Evolutionary conservation across 2,329 filamentous ascomycete species (phyloP).

Genomic region (Colletotrichum nymphaeae): DNA sequence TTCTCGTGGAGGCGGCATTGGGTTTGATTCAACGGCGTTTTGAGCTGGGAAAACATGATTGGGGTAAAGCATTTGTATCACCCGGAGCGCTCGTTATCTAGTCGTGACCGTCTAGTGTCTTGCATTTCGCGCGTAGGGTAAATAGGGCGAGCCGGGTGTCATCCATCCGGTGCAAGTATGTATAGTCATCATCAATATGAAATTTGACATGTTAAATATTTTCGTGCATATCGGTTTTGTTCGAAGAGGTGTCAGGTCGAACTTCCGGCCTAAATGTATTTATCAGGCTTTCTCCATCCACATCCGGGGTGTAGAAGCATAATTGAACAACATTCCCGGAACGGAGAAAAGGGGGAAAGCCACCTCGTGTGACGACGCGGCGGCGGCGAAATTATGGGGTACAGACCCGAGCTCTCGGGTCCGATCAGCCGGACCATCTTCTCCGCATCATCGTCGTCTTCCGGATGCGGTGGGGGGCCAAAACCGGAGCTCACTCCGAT

Average conservation of each 20-base stretch:
- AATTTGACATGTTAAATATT: background rate
- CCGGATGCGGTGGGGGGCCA: background rate
- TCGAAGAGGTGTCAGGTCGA: too few relatives aligned
- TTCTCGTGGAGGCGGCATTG: constrained; percentile 18
- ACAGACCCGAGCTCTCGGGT: background rate
- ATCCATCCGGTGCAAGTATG: constrained; percentile 13
- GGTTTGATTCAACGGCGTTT: constrained; percentile 31
- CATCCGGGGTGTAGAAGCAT: too few relatives aligned
- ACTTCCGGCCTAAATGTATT: too few relatives aligned
- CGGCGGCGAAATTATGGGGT: background rate
- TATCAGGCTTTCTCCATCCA: too few relatives aligned
- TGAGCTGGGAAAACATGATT: constrained; percentile 30
- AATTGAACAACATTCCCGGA: too few relatives aligned
- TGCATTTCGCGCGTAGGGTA: constrained; percentile 20
- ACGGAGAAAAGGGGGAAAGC: too few relatives aligned
- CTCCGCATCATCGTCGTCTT: background rate
- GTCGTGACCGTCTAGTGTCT: constrained; percentile 15
- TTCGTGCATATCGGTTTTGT: background rate
- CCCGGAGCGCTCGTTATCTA: constrained; percentile 33
- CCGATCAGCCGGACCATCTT: background rate
- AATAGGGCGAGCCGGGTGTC: background rate
- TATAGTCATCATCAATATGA: background rate
- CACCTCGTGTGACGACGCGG: background rate
- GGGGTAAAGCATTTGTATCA: constrained; percentile 32
- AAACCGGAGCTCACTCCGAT: background rate